phyloP scores from a whole-genome alignment of 2,329 filamentous ascomycete species.

The Ceratocystiopsis minuta region DNA sequence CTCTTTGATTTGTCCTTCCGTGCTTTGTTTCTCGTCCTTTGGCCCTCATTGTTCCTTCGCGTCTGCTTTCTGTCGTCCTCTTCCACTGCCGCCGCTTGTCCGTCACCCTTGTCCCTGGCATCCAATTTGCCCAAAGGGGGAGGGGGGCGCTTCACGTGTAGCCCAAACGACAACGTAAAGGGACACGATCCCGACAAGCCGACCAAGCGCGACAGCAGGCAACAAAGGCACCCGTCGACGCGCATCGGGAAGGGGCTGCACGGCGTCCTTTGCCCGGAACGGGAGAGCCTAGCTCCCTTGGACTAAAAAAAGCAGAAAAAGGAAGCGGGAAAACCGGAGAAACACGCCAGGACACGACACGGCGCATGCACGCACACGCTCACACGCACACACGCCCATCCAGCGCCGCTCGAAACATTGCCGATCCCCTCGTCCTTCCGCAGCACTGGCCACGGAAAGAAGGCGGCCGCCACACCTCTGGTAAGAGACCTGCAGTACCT shows the following conservation, averaged over 20 bases:
- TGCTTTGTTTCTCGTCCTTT: not conserved
- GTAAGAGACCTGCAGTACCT: no score
- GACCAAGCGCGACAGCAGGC: not conserved
- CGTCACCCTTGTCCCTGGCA: no score
- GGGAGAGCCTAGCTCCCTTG: slow-evolving; percentile 1
- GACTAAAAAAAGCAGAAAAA: not conserved
- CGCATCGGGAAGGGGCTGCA: no score
- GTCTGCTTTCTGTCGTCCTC: not conserved
- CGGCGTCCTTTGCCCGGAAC: slow-evolving; percentile 1
- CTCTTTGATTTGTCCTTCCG: not conserved
- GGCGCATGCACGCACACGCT: no score
- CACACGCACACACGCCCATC: no score
- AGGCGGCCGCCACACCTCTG: no score
- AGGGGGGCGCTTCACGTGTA: no score
- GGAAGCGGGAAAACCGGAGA: not conserved
- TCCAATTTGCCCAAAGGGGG: no score
- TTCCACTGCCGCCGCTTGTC: not conserved
- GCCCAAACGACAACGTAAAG: not conserved
- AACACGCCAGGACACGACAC: no score
- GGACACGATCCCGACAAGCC: not conserved
- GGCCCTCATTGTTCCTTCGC: not conserved
- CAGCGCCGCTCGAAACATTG: no score
- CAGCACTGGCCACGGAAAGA: no score
- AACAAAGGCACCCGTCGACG: not conserved
- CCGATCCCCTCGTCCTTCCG: no score